Conservation (phyloP, 139 green algal species). For the Coelastrella sp. region DNA sequence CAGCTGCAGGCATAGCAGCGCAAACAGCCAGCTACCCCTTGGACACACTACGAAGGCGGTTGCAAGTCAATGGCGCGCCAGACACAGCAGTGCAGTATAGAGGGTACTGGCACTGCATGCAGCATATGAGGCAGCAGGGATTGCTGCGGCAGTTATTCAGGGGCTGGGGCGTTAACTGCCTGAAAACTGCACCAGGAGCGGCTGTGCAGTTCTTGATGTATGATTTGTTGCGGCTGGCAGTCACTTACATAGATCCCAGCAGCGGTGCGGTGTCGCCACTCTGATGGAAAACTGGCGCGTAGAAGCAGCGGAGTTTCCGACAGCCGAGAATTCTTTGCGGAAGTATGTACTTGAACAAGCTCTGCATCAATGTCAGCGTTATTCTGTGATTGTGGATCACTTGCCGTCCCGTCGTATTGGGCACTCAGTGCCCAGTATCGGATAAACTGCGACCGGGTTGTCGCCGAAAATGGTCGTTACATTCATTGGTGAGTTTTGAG, state of each 20-base stretch:
- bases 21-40: constrained; percentile 71
- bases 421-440: no score
- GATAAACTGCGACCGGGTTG: no score
- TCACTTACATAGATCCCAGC: constrained; percentile 64
- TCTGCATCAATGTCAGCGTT: no score
- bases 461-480: no score
- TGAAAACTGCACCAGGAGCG: constrained; percentile 66
- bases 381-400: no score
- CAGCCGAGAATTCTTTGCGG: background rate
- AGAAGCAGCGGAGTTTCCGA: background rate
- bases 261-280: constrained; percentile 61
- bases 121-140: constrained; percentile 46
- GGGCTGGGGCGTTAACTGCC: constrained; percentile 60
- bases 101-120: constrained; percentile 58
- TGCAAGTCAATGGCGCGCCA: constrained; percentile 66
- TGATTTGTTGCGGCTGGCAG: constrained; percentile 59
- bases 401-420: no score
- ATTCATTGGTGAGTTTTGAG: no score
- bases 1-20: constrained; percentile 63
- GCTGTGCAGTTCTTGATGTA: constrained; percentile 76
- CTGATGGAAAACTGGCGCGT: background rate
- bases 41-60: constrained; percentile 72
- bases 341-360: no score
- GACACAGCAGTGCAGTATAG: constrained; percentile 39
- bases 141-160: constrained; percentile 61